These are phyloP conservation scores for Auriculariales sp. DNA, from an alignment of 768 basidiomycete species.

Conservation along the genomic window DNA sequence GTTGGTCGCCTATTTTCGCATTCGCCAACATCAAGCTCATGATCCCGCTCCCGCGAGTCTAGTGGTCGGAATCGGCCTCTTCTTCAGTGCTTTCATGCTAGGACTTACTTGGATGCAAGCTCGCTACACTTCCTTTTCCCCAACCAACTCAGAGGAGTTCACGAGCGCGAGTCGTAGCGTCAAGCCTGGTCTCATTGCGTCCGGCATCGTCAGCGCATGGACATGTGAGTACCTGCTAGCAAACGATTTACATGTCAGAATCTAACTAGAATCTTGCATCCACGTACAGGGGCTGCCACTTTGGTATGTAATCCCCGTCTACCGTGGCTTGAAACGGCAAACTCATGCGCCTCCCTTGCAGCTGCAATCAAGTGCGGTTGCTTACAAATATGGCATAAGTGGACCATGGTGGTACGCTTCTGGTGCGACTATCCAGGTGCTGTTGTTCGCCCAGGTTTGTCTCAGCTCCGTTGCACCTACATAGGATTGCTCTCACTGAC, in stretches of 20 bases:
- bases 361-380: conserved; percentile 72
- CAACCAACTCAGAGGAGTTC: conserved; percentile 70
- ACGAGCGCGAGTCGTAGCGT: conserved; percentile 69
- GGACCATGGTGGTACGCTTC: conserved; percentile 89
- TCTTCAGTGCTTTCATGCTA: conserved; percentile 76
- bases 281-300: conserved; percentile 42
- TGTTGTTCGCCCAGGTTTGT: conserved; percentile 72
- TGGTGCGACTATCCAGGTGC: conserved; percentile 48
- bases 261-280: not conserved
- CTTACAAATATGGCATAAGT: conserved; percentile 73
- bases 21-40: not conserved
- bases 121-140: conserved; percentile 71
- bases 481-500: too few species aligned
- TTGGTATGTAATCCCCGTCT: conserved; percentile 25
- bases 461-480: not conserved
- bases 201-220: conserved; percentile 89
- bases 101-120: conserved; percentile 65
- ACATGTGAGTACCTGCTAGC: conserved; percentile 26
- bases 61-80: conserved; percentile 65
- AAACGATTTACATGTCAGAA: not conserved
- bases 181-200: conserved; percentile 84
- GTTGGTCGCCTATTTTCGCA: conserved; percentile 9
- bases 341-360: conserved; percentile 12
- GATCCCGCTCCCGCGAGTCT: conserved; percentile 10
- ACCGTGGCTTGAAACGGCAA: conserved; percentile 8